A percentile compares a stretch with the other conserved stretches of the same genome.
These are phyloP conservation scores for Adenanthera pavonina DNA, from an alignment of 306 rosid species.

Conservation along the genomic window DNA sequence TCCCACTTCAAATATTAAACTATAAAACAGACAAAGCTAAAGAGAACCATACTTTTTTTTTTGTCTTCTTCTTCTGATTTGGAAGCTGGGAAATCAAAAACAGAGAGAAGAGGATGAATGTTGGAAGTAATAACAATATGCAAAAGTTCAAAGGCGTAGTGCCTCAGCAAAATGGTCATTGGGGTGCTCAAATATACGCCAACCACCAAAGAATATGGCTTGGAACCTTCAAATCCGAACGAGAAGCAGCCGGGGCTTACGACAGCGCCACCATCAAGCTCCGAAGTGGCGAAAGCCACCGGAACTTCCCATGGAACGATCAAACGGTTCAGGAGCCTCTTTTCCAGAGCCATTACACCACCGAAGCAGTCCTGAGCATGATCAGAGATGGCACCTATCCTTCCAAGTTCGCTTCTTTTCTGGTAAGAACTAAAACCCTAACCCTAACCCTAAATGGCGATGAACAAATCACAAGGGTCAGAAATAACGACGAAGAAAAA, in stretches of 20 bases:
- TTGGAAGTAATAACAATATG: background rate
- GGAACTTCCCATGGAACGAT: constrained; percentile 78
- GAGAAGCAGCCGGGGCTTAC: constrained; percentile 85
- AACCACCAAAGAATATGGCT: constrained; percentile 90
- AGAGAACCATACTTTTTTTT: background rate
- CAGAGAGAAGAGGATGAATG: constrained; percentile 7
- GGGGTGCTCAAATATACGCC: constrained; percentile 93
- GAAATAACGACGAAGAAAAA: constrained; percentile 35
- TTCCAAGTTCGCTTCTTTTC: constrained; percentile 59
- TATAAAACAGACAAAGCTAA: background rate
- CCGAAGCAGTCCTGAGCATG: constrained; percentile 64
- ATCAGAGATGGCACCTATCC: constrained; percentile 80
- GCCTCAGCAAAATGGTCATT: constrained; percentile 83
- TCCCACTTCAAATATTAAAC: background rate
- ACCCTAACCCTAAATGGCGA: constrained; percentile 6
- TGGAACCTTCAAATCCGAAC: constrained; percentile 79
- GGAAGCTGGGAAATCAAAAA: background rate
- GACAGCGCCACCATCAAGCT: constrained; percentile 83
- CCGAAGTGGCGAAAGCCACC: constrained; percentile 61
- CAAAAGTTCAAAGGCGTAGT: constrained; percentile 81
- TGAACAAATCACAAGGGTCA: constrained; percentile 14
- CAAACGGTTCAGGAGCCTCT: constrained; percentile 60
- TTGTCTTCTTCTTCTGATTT: background rate
- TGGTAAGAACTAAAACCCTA: constrained; percentile 32
- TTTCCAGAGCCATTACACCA: constrained; percentile 63